Evolutionary conservation across 129 eudicot species (phyloP).

Genomic region (Daucus carota): DH1_v3.0 NC_030386.2:33299001-33299500

Average conservation of each 20-base stretch:
- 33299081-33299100: constrained; percentile 17
- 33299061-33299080: constrained; percentile 1
- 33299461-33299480: neutral
- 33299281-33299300: neutral
- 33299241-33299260: constrained; percentile 25
- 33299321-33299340: neutral
- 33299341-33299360: too few species aligned
- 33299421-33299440: neutral
- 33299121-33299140: constrained; percentile 16
- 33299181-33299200: constrained; percentile 36
- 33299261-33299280: neutral
- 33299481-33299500: constrained; percentile 8
- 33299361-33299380: neutral
- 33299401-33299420: neutral
- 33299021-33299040: neutral
- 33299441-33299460: neutral
- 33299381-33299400: neutral
- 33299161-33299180: constrained; percentile 36
- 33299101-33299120: constrained; percentile 18
- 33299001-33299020: neutral
- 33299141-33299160: constrained; percentile 33
- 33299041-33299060: neutral
- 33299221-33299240: constrained; percentile 18
- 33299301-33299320: neutral
- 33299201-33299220: constrained; percentile 40